phyloP scores from a whole-genome alignment of 1,284 basidiomycete species.

The Termitomyces sp. region DNA sequence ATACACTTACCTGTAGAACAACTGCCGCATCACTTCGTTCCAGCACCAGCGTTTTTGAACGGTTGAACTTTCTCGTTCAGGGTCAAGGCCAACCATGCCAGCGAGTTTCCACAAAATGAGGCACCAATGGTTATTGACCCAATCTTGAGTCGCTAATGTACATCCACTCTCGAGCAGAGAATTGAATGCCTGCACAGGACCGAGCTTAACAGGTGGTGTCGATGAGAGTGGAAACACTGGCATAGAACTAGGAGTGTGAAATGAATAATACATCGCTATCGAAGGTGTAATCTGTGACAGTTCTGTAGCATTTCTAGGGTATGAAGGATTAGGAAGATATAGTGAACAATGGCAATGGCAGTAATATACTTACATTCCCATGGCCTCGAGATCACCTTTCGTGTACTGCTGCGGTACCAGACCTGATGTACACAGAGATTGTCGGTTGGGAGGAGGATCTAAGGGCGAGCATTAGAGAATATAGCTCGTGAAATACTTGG shows the following conservation, averaged over 20 bases:
- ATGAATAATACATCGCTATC: conserved; percentile 62
- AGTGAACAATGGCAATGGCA: neutral
- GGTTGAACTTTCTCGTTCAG: conserved; percentile 47
- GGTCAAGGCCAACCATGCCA: conserved; percentile 72
- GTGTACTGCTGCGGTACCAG: conserved; percentile 55
- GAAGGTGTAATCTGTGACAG: conserved; percentile 54
- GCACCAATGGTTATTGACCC: conserved; percentile 91
- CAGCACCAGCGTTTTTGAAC: conserved; percentile 68
- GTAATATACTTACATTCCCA: conserved; percentile 58
- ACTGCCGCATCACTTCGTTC: conserved; percentile 73
- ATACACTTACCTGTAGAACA: conserved; percentile 72
- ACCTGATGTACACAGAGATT: conserved; percentile 44
- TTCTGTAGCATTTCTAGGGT: conserved; percentile 45
- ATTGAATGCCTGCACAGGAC: conserved; percentile 47
- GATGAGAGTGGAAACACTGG: conserved; percentile 18
- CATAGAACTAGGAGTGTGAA: conserved; percentile 36
- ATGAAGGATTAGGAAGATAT: conserved; percentile 13
- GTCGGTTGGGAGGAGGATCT: conserved; percentile 39
- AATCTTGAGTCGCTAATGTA: conserved; percentile 59
- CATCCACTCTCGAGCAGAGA: conserved; percentile 52
- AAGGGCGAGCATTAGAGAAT: conserved; percentile 1
- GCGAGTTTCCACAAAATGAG: conserved; percentile 95
- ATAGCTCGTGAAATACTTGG: neutral
- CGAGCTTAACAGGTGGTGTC: conserved; percentile 30
- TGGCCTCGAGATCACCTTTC: conserved; percentile 42